phyloP scores from a whole-genome alignment of 495 filamentous ascomycete genomes.

The Penicillium egyptiacum region DNA sequence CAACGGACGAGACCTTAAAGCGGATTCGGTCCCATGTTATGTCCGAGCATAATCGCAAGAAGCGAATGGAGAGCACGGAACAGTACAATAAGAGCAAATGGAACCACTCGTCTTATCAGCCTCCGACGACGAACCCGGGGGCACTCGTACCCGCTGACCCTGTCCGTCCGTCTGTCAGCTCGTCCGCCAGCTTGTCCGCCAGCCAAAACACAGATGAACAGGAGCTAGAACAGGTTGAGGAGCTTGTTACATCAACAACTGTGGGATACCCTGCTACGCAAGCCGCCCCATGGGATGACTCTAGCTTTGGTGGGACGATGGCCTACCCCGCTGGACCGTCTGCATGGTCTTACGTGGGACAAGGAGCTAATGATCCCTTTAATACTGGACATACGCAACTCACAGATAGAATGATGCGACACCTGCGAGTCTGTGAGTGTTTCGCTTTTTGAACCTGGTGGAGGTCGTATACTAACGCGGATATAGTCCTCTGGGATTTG shows the following conservation, averaged over 20 bases:
- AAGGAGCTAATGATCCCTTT: constrained; percentile 45
- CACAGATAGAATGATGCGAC: constrained; percentile 45
- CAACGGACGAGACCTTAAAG: constrained; percentile 48
- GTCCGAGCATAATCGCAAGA: constrained; percentile 54
- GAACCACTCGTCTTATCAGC: constrained; percentile 45
- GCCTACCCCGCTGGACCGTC: constrained; percentile 14
- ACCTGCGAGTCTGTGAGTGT: constrained; percentile 44
- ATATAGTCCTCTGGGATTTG: constrained; percentile 43
- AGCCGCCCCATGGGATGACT: constrained; percentile 14
- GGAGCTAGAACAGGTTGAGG: constrained; percentile 17
- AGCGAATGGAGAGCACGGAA: constrained; percentile 45
- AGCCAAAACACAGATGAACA: constrained; percentile 12
- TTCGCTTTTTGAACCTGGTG: too few relatives aligned
- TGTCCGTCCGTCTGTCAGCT: constrained; percentile 10
- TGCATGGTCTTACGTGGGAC: constrained; percentile 33
- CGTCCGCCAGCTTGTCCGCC: constrained; percentile 15
- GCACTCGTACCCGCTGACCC: constrained; percentile 17
- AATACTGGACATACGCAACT: constrained; percentile 42
- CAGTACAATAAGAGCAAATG: constrained; percentile 49
- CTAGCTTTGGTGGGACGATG: constrained; percentile 16
- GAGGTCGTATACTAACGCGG: constrained; percentile 14
- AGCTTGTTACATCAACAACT: constrained; percentile 12
- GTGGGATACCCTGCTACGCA: constrained; percentile 13
- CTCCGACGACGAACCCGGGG: constrained; percentile 32
- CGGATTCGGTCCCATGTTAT: constrained; percentile 53